Percentiles rank a stretch among this genome's conserved stretches.
Evolutionary conservation across 257 asterid species (phyloP).

Genomic region (Scutellaria barbata): DNA sequence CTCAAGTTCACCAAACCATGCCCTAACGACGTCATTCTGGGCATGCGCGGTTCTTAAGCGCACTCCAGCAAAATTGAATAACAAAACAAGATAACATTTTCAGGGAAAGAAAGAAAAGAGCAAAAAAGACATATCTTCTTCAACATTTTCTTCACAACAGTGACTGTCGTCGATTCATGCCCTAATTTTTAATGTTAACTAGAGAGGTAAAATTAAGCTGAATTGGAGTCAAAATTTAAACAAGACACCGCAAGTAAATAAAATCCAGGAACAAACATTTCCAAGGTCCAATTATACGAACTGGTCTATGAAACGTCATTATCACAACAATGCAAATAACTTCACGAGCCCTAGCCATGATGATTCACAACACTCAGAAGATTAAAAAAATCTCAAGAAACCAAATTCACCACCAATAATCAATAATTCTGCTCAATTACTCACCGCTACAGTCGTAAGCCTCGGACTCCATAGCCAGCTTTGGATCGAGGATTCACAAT

Average conservation of each 20-base stretch:
- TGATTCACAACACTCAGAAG: constrained; percentile 22
- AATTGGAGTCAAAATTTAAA: neutral
- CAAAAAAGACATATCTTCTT: no score
- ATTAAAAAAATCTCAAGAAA: neutral
- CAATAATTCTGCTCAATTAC: constrained; percentile 31
- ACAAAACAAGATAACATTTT: no score
- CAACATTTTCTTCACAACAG: no score
- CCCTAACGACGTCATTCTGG: no score
- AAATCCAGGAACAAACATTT: constrained; percentile 21
- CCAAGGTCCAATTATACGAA: constrained; percentile 23
- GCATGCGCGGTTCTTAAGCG: no score
- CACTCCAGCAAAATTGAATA: no score
- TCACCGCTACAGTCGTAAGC: constrained; percentile 80
- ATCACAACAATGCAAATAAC: constrained; percentile 34
- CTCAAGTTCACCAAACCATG: no score
- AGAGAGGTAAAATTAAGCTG: neutral
- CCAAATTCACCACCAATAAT: constrained; percentile 6
- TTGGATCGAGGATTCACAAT: constrained; percentile 36
- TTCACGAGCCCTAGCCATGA: constrained; percentile 38
- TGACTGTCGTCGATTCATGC: no score
- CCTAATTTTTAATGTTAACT: no score
- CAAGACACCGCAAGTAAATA: constrained; percentile 1
- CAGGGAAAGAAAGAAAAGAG: no score
- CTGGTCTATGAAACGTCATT: constrained; percentile 16
- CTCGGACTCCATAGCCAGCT: constrained; percentile 84